Evolutionary conservation across 768 basidiomycete species (phyloP), one percentile per base, ranked within the genome.

Genomic region (Fistulinella prunicolor): DNA sequence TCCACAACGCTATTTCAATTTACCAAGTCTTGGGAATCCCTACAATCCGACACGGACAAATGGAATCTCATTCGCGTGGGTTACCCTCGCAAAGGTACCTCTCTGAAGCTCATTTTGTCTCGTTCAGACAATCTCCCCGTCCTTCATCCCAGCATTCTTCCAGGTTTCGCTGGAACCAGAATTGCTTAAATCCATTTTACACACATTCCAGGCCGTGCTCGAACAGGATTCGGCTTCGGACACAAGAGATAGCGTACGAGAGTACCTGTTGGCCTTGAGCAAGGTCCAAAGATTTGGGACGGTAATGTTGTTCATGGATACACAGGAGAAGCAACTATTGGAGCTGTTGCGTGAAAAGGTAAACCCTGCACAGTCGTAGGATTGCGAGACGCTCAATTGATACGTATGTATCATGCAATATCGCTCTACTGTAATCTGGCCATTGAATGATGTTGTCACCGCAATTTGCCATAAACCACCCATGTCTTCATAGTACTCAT

Each of bases 111-210:
- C 32, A 12, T 28, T 26, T 13, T 16, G 45, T 29, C 23, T 42
- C 9, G 26, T 32, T 14, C 55, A 89, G 84, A 73, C 70, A 28
- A 73, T 89, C 37, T 68, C 77, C 0, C 80, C 88, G 0, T 39
- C 70, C 8, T 67, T 70, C 16, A 63, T 91, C 22, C 85, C 87
- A 1, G 55, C 71, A 2, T 64, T 92, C 32, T 89, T 86, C 67
- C 76, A 84, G 56, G 79, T 73, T 0, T 86, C 86, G 0, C 72
- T 92, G 26, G 89, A 91, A 37, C 78, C 89, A 0, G 57, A 73
- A 1, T 57, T 86, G 22, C 75, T 92, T 16, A 70, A 72, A 3
- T 78, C 80, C 1, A 70, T 90, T 19, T 61, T 90, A 21, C 67
- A 72, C 23, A 76, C 74, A 3, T 79, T 89, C 53, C 62, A 59